Evolutionary conservation across 306 rosid genomes (phyloP), one percentile per base, ranked within the genome.

Genomic region (Rosa multiflora): DNA sequence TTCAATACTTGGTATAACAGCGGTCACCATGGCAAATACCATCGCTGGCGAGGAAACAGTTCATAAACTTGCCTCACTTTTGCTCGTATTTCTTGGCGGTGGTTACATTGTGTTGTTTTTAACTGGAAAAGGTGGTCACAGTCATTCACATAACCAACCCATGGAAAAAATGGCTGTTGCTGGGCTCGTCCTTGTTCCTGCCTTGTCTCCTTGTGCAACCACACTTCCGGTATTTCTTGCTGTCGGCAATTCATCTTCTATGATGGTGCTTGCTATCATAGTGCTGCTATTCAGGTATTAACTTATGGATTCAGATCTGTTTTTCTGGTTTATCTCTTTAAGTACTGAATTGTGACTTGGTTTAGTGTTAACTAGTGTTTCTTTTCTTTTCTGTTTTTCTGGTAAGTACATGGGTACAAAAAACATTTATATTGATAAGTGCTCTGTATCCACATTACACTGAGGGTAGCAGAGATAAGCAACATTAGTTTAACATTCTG

Each of bases 91-190:
- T 83, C 97, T 94, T 26, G 99, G 97, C 43, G 97, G 89, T 84
- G 55, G 97, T 85, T 94, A 94, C 83, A 71, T 92, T 78, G 56
- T 92, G 67, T 70, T 94, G 89, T 92, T 87, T 82, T 77, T 91
- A 63, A 37, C 72, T 73, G 99, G 99, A 74, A 94, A 88, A 84
- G 99, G 97, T 14, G 88, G 99, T 80, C 99, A 94, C 85, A 88
- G 89, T 76, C 97, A 94, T 86, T 85, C 97, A 20, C 99, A 94
- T 80, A 90, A 92, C 92, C 95, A 94, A 81, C 99, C 99, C 47
- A 88, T 95, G 99, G 99, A 95, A 88, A 92, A 85, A 85, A 94
- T 95, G 99, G 99, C 99, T 4, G 98, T 95, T 73, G 99, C 99
- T 11, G 99, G 99, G 8, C 99, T 95, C 66, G 92, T 95, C 68